These are phyloP conservation scores for Phytomonas sp. DNA, from an alignment of 208 protist species.

Conservation along the genomic window DNA sequence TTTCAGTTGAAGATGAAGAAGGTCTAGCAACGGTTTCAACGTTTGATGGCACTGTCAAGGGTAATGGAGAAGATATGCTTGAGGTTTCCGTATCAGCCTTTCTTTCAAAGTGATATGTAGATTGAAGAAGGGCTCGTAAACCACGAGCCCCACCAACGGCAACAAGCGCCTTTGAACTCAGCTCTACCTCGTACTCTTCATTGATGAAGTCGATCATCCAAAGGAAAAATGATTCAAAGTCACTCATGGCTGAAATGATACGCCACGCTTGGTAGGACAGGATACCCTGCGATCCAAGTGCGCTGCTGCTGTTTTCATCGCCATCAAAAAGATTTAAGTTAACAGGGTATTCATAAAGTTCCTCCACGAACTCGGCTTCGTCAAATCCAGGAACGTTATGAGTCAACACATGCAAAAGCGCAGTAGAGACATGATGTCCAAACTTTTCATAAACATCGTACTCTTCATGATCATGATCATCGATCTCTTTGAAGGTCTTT, in stretches of 20 bases:
- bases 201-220: conserved; percentile 83
- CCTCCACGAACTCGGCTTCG: conserved; percentile 69
- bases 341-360: conserved; percentile 18
- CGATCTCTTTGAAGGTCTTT: conserved; percentile 4
- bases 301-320: neutral
- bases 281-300: conserved; percentile 17
- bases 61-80: neutral
- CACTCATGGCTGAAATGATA: conserved; percentile 64
- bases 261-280: conserved; percentile 77
- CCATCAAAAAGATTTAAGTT: neutral
- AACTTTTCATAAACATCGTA: conserved; percentile 63
- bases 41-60: neutral
- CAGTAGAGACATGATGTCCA: conserved; percentile 28
- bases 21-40: neutral
- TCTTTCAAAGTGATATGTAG: conserved; percentile 24
- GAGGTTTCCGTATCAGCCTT: neutral
- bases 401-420: conserved; percentile 41
- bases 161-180: conserved; percentile 15
- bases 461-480: conserved; percentile 61
- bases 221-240: conserved; percentile 68
- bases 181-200: conserved; percentile 63
- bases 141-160: conserved; percentile 55
- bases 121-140: conserved; percentile 55
- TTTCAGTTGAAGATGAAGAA: neutral
- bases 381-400: conserved; percentile 49